These are phyloP conservation scores for Tetracladium maxilliforme DNA, from an alignment of 2,329 filamentous ascomycete genomes.

Conservation along the genomic window DNA sequence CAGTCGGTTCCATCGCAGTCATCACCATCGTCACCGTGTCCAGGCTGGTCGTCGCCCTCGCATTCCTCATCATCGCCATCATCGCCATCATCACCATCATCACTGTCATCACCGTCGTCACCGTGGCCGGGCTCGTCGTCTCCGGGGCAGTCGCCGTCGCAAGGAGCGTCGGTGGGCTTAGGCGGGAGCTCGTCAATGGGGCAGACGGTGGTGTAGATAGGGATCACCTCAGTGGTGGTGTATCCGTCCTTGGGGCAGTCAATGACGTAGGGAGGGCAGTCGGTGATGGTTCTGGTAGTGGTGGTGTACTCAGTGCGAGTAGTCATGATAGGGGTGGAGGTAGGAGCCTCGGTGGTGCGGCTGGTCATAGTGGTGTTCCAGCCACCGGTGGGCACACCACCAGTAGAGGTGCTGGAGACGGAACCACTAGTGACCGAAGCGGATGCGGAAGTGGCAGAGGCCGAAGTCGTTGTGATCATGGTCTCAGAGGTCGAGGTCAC, in stretches of 20 bases:
- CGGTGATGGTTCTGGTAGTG: conserved; percentile 4
- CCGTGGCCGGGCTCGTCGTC: too few species aligned
- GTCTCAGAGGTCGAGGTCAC: conserved; percentile 10
- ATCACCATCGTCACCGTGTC: too few species aligned
- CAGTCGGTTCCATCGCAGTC: too few species aligned
- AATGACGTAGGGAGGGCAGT: conserved; percentile 17
- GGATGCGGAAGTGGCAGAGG: background rate
- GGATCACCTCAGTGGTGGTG: conserved; percentile 21
- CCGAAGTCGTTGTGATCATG: conserved; percentile 8
- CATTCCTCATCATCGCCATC: too few species aligned
- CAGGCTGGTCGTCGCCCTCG: too few species aligned
- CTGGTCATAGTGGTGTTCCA: conserved; percentile 4
- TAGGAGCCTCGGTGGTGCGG: conserved; percentile 2
- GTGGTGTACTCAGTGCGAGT: conserved; percentile 5
- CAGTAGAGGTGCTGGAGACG: conserved; percentile 1
- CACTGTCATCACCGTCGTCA: too few species aligned
- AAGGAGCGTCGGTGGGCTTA: too few species aligned
- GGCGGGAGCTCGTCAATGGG: too few species aligned
- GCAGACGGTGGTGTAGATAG: conserved; percentile 28
- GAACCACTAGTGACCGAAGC: background rate
- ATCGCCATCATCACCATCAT: too few species aligned
- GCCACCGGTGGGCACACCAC: conserved; percentile 2
- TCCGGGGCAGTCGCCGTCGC: too few species aligned
- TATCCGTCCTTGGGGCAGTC: conserved; percentile 19
- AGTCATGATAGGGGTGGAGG: conserved; percentile 1